Percentiles rank a stretch among this genome's conserved stretches.
Conservation (phyloP, 768 basidiomycete species). For the Kwoniella mangroviensis region DNA sequence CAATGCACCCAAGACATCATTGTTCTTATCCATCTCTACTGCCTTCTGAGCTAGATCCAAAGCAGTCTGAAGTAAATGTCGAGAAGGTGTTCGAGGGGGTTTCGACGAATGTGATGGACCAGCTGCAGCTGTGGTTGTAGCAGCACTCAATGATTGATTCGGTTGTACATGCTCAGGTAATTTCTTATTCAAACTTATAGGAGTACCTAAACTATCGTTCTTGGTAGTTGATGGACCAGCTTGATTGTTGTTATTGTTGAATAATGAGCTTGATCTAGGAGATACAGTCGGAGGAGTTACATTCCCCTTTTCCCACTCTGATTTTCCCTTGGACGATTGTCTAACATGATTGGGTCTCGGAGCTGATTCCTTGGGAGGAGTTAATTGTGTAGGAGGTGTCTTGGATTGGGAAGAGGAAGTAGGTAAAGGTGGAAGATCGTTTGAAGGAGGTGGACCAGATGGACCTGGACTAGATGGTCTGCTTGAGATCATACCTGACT, state of each 20-base stretch:
- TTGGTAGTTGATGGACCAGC: slow-evolving; percentile 1
- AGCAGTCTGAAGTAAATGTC: slow-evolving; percentile 53
- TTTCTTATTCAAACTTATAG: slow-evolving; percentile 8
- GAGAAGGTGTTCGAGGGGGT: slow-evolving; percentile 44
- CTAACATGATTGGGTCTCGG: slow-evolving; percentile 5
- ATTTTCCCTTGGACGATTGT: neutral
- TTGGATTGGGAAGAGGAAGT: neutral
- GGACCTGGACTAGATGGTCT: slow-evolving; percentile 21
- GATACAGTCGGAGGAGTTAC: slow-evolving; percentile 14
- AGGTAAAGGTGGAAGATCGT: slow-evolving; percentile 22
- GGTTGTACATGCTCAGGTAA: neutral
- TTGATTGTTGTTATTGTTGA: neutral
- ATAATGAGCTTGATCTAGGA: slow-evolving; percentile 22
- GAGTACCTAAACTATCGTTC: slow-evolving; percentile 9
- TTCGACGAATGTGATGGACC: neutral
- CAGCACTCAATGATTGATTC: no score
- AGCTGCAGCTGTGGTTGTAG: neutral
- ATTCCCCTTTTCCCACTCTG: no score
- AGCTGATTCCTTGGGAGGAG: neutral
- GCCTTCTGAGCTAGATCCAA: slow-evolving; percentile 55
- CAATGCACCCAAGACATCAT: slow-evolving; percentile 54
- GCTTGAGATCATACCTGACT: slow-evolving; percentile 12
- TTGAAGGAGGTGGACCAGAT: slow-evolving; percentile 22
- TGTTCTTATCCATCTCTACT: slow-evolving; percentile 54
- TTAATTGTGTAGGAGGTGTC: neutral